Evolutionary conservation across 2,329 filamentous ascomycete genomes (phyloP).

Genomic region (Cercospora nicotianae): DNA sequence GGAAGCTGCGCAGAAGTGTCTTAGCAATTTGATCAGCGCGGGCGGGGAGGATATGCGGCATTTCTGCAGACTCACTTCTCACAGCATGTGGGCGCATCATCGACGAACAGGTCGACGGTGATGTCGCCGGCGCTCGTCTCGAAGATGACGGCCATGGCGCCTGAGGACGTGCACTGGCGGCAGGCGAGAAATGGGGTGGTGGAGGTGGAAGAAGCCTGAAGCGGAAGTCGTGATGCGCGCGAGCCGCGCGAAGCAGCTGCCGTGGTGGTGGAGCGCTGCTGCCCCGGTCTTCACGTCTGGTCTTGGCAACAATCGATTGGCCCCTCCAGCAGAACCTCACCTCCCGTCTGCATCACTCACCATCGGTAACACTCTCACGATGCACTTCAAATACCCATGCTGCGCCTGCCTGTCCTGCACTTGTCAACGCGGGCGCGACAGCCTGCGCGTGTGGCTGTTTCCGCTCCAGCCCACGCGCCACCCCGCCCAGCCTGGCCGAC

Average conservation of each 20-base stretch:
- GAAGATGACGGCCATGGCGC: conserved; percentile 81
- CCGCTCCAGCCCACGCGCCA: neutral
- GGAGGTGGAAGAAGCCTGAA: neutral
- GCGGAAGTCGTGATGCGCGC: neutral
- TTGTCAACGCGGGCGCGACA: neutral
- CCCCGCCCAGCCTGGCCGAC: neutral
- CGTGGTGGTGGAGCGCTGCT: neutral
- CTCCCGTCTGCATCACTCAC: neutral
- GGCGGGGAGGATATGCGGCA: conserved; percentile 23
- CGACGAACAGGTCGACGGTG: conserved; percentile 86
- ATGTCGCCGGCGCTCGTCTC: conserved; percentile 93
- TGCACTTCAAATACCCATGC: neutral
- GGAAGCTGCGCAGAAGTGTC: conserved; percentile 65
- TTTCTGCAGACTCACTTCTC: conserved; percentile 72
- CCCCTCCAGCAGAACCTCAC: neutral
- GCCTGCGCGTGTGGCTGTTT: conserved; percentile 10
- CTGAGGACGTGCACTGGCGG: neutral
- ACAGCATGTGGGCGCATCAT: conserved; percentile 86
- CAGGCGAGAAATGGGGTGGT: neutral
- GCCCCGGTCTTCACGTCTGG: neutral
- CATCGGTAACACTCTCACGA: neutral
- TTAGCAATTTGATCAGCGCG: conserved; percentile 59
- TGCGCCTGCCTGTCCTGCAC: neutral
- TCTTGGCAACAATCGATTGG: neutral
- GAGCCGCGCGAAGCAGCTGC: neutral